These are phyloP conservation scores for Ascosphaera apis DNA, from an alignment of 2,329 filamentous ascomycete genomes.

Conservation along the genomic window DNA sequence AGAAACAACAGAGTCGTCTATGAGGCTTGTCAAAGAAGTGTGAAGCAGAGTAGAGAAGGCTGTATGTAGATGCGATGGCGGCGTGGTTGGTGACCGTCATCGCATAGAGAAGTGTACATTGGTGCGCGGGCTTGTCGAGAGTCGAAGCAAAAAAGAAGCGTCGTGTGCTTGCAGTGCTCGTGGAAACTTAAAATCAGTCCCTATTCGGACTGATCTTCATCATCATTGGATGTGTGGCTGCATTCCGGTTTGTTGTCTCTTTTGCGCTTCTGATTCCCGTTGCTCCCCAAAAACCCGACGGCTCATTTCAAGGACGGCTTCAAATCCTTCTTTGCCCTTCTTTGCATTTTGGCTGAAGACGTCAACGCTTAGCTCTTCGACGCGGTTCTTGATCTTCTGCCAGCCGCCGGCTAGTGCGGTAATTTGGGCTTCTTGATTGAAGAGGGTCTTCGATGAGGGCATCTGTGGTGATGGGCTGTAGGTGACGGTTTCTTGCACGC, in stretches of 20 bases:
- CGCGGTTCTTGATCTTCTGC: slow-evolving; percentile 90
- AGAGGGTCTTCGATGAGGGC: slow-evolving; percentile 43
- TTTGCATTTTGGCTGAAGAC: slow-evolving; percentile 78
- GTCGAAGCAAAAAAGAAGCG: not conserved
- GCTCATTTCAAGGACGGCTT: slow-evolving; percentile 83
- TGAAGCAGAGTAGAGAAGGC: too few species aligned
- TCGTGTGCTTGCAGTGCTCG: not conserved
- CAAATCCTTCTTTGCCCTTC: slow-evolving; percentile 83
- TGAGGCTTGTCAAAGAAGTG: too few species aligned
- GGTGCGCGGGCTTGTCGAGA: too few species aligned
- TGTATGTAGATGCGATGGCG: too few species aligned
- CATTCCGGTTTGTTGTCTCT: too few species aligned
- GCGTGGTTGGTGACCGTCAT: too few species aligned
- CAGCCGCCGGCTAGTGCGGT: slow-evolving; percentile 88
- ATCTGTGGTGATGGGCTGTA: slow-evolving; percentile 41
- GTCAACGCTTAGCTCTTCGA: slow-evolving; percentile 76
- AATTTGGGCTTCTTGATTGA: slow-evolving; percentile 75
- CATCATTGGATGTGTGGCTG: too few species aligned
- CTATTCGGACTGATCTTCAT: too few species aligned
- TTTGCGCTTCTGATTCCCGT: too few species aligned
- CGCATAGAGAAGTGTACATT: too few species aligned
- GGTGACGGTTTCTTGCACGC: slow-evolving; percentile 75
- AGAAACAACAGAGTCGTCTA: too few species aligned
- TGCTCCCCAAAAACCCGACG: slow-evolving; percentile 80
- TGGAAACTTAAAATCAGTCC: too few species aligned